Evolutionary conservation across 768 basidiomycete species (phyloP).

Genomic region (Leucogyrophana mollusca): DNA sequence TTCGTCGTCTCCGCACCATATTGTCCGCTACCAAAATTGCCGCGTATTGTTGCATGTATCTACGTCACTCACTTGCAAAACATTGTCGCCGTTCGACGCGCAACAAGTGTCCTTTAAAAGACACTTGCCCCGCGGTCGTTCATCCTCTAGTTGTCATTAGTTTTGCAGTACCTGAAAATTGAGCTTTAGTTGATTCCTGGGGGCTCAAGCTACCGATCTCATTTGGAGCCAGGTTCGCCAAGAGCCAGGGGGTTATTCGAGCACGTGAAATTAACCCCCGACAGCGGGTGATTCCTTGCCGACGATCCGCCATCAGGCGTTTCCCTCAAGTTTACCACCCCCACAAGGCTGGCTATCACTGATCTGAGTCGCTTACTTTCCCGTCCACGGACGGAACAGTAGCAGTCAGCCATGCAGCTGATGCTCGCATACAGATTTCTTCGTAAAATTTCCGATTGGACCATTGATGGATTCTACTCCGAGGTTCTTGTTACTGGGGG

Average conservation of each 20-base stretch:
- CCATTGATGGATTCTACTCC: constrained; percentile 58
- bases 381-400: no score
- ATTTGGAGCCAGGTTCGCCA: no score
- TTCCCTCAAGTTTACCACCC: no score
- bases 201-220: not conserved
- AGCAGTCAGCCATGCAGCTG: constrained; percentile 47
- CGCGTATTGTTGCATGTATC: constrained; percentile 34
- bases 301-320: no score
- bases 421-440: constrained; percentile 59
- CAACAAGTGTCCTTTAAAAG: constrained; percentile 56
- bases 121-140: constrained; percentile 80
- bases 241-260: no score
- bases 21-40: constrained; percentile 22
- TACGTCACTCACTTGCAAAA: constrained; percentile 37
- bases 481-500: constrained; percentile 56
- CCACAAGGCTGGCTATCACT: no score
- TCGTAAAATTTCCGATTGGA: constrained; percentile 60
- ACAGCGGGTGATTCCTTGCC: no score
- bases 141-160: constrained; percentile 12
- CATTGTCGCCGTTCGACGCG: constrained; percentile 86
- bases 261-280: no score
- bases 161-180: not conserved
- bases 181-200: not conserved
- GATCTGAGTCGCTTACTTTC: no score
- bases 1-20: constrained; percentile 8